phyloP scores from a whole-genome alignment of 306 rosid species.

The Oxytropis ochrocephala region DNA sequence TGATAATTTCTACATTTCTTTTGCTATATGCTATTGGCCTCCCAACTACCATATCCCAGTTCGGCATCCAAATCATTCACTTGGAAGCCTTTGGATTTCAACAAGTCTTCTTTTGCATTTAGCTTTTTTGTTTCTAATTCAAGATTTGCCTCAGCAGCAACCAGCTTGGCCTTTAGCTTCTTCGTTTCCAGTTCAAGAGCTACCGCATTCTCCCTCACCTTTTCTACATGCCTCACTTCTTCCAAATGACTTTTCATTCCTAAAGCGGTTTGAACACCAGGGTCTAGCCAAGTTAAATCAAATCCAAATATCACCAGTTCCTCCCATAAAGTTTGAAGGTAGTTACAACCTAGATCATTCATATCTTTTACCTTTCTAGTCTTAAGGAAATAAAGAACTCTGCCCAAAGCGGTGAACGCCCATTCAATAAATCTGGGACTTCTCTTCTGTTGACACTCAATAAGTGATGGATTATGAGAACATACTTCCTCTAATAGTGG shows the following conservation, averaged over 20 bases:
- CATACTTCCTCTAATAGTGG: conserved; percentile 2
- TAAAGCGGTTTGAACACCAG: conserved; percentile 15
- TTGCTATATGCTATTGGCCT: too few species aligned
- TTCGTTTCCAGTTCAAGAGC: neutral
- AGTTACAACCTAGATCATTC: neutral
- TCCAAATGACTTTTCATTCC: neutral
- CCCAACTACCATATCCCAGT: conserved; percentile 6
- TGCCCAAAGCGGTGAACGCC: conserved; percentile 29
- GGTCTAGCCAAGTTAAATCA: conserved; percentile 27
- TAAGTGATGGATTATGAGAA: conserved; percentile 17
- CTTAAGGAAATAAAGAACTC: conserved; percentile 20
- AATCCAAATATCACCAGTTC: conserved; percentile 16
- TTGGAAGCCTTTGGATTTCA: neutral
- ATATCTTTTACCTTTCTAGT: neutral
- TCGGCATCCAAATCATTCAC: conserved; percentile 11
- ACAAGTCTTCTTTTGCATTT: neutral
- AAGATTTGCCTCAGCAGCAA: neutral
- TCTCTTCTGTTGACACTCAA: conserved; percentile 10
- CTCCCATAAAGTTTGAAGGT: conserved; percentile 22
- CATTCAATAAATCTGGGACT: conserved; percentile 11
- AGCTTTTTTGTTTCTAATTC: neutral
- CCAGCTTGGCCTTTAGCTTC: conserved; percentile 1
- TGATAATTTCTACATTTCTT: too few species aligned
- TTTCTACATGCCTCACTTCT: neutral
- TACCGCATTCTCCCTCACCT: neutral